phyloP scores from a whole-genome alignment of 2,329 filamentous ascomycete species.

The Neonectria coccinea region DNA sequence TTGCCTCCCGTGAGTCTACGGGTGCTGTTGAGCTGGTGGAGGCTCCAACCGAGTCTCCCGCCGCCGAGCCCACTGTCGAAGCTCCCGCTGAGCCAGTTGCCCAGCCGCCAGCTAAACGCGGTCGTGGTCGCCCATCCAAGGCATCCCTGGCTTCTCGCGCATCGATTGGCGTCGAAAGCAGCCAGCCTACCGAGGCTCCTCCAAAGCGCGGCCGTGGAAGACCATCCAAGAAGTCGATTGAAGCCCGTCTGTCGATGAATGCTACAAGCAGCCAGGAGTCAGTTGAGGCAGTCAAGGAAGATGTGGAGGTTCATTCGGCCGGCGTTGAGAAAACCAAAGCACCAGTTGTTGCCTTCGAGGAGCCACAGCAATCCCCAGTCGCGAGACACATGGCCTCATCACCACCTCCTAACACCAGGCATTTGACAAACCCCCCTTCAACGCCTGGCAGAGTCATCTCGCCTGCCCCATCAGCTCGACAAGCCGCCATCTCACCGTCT shows the following conservation, averaged over 20 bases:
- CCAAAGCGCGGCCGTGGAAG: slow-evolving; percentile 48
- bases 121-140: slow-evolving; percentile 49
- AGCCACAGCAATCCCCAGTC: slow-evolving; percentile 31
- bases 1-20: slow-evolving; percentile 43
- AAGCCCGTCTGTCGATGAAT: slow-evolving; percentile 41
- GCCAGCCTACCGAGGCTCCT: slow-evolving; percentile 38
- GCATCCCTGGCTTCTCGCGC: slow-evolving; percentile 44
- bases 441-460: slow-evolving; percentile 59
- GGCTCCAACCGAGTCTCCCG: slow-evolving; percentile 27
- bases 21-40: slow-evolving; percentile 43
- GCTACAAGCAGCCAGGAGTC: slow-evolving; percentile 32
- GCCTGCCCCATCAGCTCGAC: slow-evolving; percentile 62
- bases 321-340: slow-evolving; percentile 30
- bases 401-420: slow-evolving; percentile 32
- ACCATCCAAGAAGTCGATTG: slow-evolving; percentile 48
- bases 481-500: slow-evolving; percentile 70
- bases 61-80: slow-evolving; percentile 14
- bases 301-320: slow-evolving; percentile 30
- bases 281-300: slow-evolving; percentile 30
- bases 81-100: slow-evolving; percentile 1
- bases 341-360: slow-evolving; percentile 38
- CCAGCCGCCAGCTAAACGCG: slow-evolving; percentile 43
- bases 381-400: slow-evolving; percentile 33
- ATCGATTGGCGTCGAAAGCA: slow-evolving; percentile 38
- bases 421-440: slow-evolving; percentile 50